phyloP scores from a whole-genome alignment of 495 filamentous ascomycete species.

The Paragyromitra xinjiangensis region DNA sequence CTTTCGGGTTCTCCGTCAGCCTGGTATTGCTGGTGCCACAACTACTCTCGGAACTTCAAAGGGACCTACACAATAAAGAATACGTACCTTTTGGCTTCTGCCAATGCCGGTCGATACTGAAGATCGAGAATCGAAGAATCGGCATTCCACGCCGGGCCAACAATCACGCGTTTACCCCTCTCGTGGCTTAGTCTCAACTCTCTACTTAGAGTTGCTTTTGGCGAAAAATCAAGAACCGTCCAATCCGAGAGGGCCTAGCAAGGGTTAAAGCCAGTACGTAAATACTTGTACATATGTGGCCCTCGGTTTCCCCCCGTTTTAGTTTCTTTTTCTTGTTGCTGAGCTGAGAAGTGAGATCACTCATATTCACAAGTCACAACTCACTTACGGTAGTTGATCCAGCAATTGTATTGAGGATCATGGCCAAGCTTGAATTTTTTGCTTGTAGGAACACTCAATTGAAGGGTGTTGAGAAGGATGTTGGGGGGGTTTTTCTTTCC shows the following conservation, averaged over 20 bases:
- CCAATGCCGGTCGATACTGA: conserved; percentile 11
- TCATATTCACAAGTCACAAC: conserved; percentile 36
- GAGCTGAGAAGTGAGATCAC: conserved; percentile 38
- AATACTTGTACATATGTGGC: conserved; percentile 38
- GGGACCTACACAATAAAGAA: conserved; percentile 5
- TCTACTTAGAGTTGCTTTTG: conserved; percentile 46
- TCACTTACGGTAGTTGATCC: conserved; percentile 38
- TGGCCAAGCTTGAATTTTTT: conserved; percentile 15
- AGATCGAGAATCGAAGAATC: conserved; percentile 45
- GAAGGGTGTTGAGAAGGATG: conserved; percentile 1
- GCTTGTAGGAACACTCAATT: conserved; percentile 18
- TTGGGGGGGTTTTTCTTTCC: neutral
- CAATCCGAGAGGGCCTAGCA: conserved; percentile 28
- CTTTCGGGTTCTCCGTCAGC: conserved; percentile 25
- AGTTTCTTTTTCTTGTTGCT: conserved; percentile 29
- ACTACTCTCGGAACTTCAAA: conserved; percentile 24
- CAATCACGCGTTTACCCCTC: conserved; percentile 51
- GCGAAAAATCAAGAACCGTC: conserved; percentile 23
- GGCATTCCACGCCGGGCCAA: conserved; percentile 32
- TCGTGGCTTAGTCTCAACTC: conserved; percentile 39
- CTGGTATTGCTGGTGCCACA: conserved; percentile 48
- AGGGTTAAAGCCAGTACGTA: conserved; percentile 39
- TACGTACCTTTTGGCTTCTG: conserved; percentile 15
- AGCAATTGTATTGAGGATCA: conserved; percentile 33
- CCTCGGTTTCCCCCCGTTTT: conserved; percentile 28